These are phyloP conservation scores for Phialemoniopsis sp. DNA, from an alignment of 2,329 filamentous ascomycete genomes.

Conservation along the genomic window DNA sequence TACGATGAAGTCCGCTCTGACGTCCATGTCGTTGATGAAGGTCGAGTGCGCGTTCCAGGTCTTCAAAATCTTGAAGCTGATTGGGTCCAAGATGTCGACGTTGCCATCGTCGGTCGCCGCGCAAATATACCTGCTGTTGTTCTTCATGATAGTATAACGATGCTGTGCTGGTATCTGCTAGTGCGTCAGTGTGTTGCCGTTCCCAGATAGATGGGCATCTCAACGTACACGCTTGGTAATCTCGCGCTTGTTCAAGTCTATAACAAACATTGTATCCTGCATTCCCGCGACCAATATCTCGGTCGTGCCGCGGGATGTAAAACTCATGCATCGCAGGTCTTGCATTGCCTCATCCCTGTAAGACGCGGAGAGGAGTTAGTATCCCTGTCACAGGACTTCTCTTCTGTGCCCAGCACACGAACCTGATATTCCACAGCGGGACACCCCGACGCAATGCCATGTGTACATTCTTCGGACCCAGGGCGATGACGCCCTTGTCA, in stretches of 20 bases:
- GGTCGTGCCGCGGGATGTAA: constrained; percentile 77
- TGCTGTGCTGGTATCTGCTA: constrained; percentile 63
- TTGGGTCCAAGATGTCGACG: constrained; percentile 81
- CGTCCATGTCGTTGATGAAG: constrained; percentile 94
- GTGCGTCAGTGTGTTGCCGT: constrained; percentile 2
- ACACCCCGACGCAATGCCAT: constrained; percentile 80
- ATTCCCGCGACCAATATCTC: constrained; percentile 85
- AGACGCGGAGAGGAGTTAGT: constrained; percentile 7
- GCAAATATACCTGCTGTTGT: constrained; percentile 77
- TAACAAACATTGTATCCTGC: constrained; percentile 80
- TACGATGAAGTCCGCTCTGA: constrained; percentile 88
- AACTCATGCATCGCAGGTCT: constrained; percentile 91
- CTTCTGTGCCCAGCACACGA: constrained; percentile 26
- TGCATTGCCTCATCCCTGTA: constrained; percentile 69
- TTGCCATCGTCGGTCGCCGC: constrained; percentile 79
- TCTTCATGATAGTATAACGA: constrained; percentile 89
- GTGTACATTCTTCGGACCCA: constrained; percentile 81
- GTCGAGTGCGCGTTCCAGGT: constrained; percentile 88
- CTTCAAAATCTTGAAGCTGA: constrained; percentile 73
- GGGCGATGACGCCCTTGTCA: constrained; percentile 82
- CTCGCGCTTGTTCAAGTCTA: constrained; percentile 66
- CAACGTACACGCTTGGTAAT: constrained; percentile 54
- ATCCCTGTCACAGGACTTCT: too few relatives aligned
- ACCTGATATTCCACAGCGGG: constrained; percentile 84
- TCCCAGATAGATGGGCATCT: constrained; percentile 24